Conservation (phyloP, 2,329 filamentous ascomycete species). For the Paecilomyces fulvus region DNA sequence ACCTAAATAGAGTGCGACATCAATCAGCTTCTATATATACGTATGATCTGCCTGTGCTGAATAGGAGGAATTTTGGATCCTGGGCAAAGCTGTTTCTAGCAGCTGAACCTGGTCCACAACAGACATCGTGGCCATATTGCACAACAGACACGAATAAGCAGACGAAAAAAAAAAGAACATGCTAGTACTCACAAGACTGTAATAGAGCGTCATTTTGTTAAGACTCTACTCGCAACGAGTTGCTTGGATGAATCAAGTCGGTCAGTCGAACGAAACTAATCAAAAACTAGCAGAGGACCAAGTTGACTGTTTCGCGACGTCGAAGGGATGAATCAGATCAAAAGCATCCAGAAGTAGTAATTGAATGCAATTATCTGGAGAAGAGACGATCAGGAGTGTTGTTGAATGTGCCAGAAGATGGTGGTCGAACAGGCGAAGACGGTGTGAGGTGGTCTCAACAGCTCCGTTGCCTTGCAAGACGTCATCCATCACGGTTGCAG, state of each 20-base stretch:
- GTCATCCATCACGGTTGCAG: conserved; percentile 20
- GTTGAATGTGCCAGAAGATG: not conserved
- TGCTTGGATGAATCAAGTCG: not conserved
- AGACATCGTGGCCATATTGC: not conserved
- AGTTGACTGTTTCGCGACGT: not conserved
- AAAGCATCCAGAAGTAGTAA: not conserved
- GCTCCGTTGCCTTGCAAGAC: conserved; percentile 17
- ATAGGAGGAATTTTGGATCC: not conserved
- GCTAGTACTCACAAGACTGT: conserved; percentile 50
- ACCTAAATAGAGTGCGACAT: conserved; percentile 28
- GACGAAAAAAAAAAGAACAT: not conserved
- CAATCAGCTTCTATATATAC: conserved; percentile 2
- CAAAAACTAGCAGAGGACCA: not conserved
- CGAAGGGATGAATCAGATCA: not conserved
- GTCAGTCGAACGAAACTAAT: not conserved
- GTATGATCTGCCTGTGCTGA: not conserved
- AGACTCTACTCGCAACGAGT: not conserved
- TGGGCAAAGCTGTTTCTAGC: not conserved
- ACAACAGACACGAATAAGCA: not conserved
- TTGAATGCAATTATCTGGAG: not conserved
- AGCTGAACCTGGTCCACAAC: not conserved
- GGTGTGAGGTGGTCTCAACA: conserved; percentile 36
- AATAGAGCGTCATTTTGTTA: conserved; percentile 60
- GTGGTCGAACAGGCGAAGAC: conserved; percentile 59
- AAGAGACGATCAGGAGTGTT: not conserved